Evolutionary conservation across 2,329 filamentous ascomycete species (phyloP).

Genomic region (Hypoxylon sp.): DNA sequence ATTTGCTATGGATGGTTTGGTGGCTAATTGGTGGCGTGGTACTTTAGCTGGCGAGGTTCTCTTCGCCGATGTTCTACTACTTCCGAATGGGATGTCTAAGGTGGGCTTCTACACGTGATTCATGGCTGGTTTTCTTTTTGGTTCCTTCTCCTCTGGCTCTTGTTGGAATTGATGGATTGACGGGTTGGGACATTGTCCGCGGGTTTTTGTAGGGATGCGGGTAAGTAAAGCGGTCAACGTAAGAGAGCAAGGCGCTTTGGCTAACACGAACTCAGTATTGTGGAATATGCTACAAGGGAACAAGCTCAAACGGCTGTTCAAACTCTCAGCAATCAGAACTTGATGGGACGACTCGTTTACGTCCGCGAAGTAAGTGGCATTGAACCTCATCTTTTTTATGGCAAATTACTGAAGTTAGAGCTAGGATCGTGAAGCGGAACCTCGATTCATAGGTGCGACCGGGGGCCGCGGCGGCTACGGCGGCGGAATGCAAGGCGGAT

Average conservation of each 20-base stretch:
- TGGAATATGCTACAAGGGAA: constrained; percentile 99
- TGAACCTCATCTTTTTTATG: constrained; percentile 22
- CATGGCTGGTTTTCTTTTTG: constrained; percentile 83
- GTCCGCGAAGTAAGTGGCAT: constrained; percentile 82
- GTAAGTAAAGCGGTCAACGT: constrained; percentile 70
- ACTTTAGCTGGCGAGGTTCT: constrained; percentile 95
- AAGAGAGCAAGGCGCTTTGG: constrained; percentile 34
- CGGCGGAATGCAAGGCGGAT: constrained; percentile 58
- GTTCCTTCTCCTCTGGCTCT: constrained; percentile 67
- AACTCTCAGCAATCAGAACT: constrained; percentile 97
- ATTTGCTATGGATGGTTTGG: too few species aligned
- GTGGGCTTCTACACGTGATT: constrained; percentile 94
- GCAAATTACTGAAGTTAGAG: constrained; percentile 37
- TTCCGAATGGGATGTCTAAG: constrained; percentile 99
- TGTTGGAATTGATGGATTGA: constrained; percentile 98
- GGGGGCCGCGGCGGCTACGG: constrained; percentile 63
- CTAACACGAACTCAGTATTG: constrained; percentile 73
- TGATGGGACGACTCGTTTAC: constrained; percentile 98
- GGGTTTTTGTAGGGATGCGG: constrained; percentile 99
- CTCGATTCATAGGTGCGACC: constrained; percentile 86
- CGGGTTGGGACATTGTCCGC: constrained; percentile 92
- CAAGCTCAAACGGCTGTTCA: constrained; percentile 98
- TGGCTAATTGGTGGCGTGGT: too few species aligned
- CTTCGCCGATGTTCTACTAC: constrained; percentile 98
- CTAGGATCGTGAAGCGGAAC: constrained; percentile 96